Base-by-base conservation (phyloP, 2,329 filamentous ascomycete genomes). In the Nannizziopsis arthrosporioides region DNA sequence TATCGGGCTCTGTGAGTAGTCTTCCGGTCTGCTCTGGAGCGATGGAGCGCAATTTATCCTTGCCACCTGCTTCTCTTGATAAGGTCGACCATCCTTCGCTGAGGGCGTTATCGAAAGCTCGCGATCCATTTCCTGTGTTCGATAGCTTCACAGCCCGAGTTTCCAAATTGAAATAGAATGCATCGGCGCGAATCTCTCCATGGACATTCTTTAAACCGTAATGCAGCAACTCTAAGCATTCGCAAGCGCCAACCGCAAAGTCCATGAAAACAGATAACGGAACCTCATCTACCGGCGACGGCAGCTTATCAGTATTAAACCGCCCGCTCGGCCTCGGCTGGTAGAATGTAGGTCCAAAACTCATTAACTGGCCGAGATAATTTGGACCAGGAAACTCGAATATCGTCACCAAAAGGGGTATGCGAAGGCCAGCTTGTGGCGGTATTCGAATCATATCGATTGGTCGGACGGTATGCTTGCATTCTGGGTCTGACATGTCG, bases 1-100 rank as follows among this genome's bases (percentile, higher is more conserved):
- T 85, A 65, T 95, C 90, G 1, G 90, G 90, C 63, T 95, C 89
- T 2, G 85, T 87, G 2, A 88, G 85, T 76, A 95, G 84, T 15
- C 90, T 81, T 11, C 90, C 90, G 2, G 90, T 95, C 69, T 95
- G 90, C 62, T 96, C 90, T 0, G 90, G 89, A 41, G 88, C 90
- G 61, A 95, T 93, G 61, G 87, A 95, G 44, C 89, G 80, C 15
- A 96, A 72, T 65, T 94, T 94, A 61, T 89, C 82, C 66, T 87
- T 88, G 36, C 88, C 85, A 1, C 89, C 89, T 6, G 88, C 68
- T 62, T 95, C 85, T 51, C 84, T 82, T 10, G 85, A 90, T 8
- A 95, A 68, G 0, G 77, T 77, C 9, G 83, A 85, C 90, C 90
- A 96, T 31, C 88, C 88, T 15, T 84, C 82, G 58, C 85, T 90